Conservation (phyloP, 2,329 filamentous ascomycete species). For the Neopestalotiopsis sp. region DNA sequence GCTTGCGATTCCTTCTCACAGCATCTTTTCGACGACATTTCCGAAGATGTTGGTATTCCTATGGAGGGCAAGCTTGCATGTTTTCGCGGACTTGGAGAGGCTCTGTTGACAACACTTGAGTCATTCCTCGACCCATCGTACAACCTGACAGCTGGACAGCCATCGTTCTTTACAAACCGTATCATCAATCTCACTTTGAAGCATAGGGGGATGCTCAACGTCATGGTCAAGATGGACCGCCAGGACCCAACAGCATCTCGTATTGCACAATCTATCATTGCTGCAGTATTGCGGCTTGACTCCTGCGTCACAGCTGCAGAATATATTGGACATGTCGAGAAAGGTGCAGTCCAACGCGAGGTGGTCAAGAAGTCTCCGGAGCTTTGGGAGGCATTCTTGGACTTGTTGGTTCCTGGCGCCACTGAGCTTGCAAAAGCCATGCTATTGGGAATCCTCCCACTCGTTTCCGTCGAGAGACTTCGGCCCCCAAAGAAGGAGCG, state of each 20-base stretch:
- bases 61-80: constrained; percentile 64
- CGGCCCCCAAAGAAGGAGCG: constrained; percentile 54
- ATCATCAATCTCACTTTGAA: constrained; percentile 69
- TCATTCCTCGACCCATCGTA: constrained; percentile 56
- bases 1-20: constrained; percentile 80
- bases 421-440: constrained; percentile 77
- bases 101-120: constrained; percentile 60
- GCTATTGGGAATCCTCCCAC: constrained; percentile 69
- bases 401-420: constrained; percentile 69
- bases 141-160: constrained; percentile 53
- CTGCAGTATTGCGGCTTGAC: constrained; percentile 71
- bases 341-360: constrained; percentile 66
- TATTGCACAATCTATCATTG: constrained; percentile 67
- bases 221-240: constrained; percentile 54
- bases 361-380: constrained; percentile 72
- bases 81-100: constrained; percentile 67
- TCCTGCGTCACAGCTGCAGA: constrained; percentile 73
- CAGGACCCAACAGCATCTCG: constrained; percentile 57
- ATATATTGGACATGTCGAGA: constrained; percentile 66
- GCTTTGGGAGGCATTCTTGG: constrained; percentile 79
- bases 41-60: constrained; percentile 57
- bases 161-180: constrained; percentile 66
- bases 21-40: constrained; percentile 72
- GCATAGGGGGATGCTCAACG: constrained; percentile 64
- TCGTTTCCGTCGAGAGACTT: constrained; percentile 80